phyloP scores from a whole-genome alignment of 2,329 filamentous ascomycete genomes.

The Phoma sp. region DNA sequence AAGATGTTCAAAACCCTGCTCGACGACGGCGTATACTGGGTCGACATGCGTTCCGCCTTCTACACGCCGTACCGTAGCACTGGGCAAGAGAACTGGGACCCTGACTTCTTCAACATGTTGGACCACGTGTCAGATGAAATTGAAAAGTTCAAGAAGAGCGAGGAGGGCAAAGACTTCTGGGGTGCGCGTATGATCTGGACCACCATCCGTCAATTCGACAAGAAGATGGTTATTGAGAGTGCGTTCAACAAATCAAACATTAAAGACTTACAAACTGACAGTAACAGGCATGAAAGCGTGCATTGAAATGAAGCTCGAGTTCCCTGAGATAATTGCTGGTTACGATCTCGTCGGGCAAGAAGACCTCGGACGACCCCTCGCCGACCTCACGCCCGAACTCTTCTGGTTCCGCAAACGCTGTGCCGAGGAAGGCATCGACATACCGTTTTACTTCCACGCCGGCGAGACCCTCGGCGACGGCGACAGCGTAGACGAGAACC shows the following conservation, averaged over 20 bases:
- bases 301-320: constrained; percentile 79
- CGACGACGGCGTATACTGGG: constrained; percentile 85
- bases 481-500: constrained; percentile 77
- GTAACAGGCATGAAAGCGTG: constrained; percentile 77
- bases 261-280: not conserved
- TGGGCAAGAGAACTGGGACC: constrained; percentile 70
- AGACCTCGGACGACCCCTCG: constrained; percentile 76
- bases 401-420: constrained; percentile 95
- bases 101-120: constrained; percentile 74
- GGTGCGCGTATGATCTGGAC: constrained; percentile 88
- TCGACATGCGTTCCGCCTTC: constrained; percentile 82
- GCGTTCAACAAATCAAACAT: constrained; percentile 13
- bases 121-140: constrained; percentile 79
- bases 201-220: constrained; percentile 68
- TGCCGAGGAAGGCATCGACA: constrained; percentile 75
- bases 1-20: constrained; percentile 74
- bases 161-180: constrained; percentile 80
- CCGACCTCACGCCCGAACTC: constrained; percentile 80
- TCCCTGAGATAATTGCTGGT: constrained; percentile 81
- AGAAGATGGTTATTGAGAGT: constrained; percentile 72
- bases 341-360: constrained; percentile 93
- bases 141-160: constrained; percentile 73
- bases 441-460: constrained; percentile 96
- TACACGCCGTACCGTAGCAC: constrained; percentile 72
- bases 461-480: constrained; percentile 87